A percentile compares a stretch with the other conserved stretches of the same genome.
Evolutionary conservation across 768 basidiomycete species (phyloP).

Genomic region (Podaxis rugospora): DNA sequence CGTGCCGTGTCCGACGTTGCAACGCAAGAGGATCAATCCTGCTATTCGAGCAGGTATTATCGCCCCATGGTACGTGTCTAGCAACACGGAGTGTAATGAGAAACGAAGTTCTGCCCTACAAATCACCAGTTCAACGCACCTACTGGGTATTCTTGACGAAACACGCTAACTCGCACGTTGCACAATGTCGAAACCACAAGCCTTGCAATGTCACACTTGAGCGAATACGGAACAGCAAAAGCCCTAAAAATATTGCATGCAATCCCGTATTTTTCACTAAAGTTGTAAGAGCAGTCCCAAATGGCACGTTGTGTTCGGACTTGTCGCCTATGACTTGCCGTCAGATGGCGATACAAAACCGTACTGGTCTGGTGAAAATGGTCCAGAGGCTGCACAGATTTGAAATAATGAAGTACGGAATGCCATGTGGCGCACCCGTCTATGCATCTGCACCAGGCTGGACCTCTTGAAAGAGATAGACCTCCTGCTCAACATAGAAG

Average conservation of each 20-base stretch:
- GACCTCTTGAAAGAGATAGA: background rate
- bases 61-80: background rate
- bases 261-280: background rate
- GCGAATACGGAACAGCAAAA: background rate
- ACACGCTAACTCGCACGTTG: background rate
- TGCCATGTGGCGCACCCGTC: background rate
- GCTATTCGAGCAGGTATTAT: background rate
- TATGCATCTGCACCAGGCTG: background rate
- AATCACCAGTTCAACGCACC: background rate
- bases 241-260: background rate
- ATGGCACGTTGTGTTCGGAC: background rate
- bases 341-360: background rate
- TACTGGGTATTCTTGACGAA: background rate
- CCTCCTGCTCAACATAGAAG: background rate
- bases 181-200: background rate
- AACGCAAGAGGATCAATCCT: background rate
- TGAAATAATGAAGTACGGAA: background rate
- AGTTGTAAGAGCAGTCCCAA: background rate
- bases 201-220: background rate
- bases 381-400: background rate
- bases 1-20: background rate
- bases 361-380: background rate
- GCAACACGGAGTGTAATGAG: background rate
- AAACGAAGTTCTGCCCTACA: conserved; percentile 1
- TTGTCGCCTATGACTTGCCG: background rate